Percentiles rank a stretch among this genome's conserved stretches.
These are phyloP conservation scores for Fomitopsis pinicola DNA, from an alignment of 1,284 basidiomycete species.

Conservation along the genomic window DNA sequence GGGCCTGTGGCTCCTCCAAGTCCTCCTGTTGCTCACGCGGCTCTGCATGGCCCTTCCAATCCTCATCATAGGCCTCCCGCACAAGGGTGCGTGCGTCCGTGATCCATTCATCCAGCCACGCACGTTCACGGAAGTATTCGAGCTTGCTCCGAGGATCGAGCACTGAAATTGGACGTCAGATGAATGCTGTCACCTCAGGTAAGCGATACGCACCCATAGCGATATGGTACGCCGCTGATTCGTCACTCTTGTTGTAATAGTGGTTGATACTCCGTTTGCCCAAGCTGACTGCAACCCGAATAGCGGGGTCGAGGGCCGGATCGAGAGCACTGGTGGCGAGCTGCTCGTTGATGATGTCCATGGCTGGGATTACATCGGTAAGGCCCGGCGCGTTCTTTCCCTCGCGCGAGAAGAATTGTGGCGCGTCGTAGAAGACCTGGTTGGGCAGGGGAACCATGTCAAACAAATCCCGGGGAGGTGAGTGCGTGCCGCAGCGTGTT, in stretches of 20 bases:
- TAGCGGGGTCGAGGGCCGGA: not conserved
- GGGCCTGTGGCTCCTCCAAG: no score
- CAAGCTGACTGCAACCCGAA: not conserved
- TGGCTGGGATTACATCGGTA: conserved; percentile 23
- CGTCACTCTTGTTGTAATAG: conserved; percentile 15
- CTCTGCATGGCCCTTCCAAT: not conserved
- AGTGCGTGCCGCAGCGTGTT: no score
- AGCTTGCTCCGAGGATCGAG: not conserved
- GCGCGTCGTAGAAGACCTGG: not conserved
- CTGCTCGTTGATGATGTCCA: conserved; percentile 22
- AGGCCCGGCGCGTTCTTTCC: conserved; percentile 12
- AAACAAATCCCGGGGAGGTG: no score
- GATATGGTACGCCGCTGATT: conserved; percentile 10
- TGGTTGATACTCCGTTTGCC: not conserved
- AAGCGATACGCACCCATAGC: conserved; percentile 12
- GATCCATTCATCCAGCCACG: not conserved
- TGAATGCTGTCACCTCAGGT: no score
- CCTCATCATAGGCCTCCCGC: not conserved
- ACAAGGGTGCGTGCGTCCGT: not conserved
- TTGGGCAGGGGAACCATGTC: no score
- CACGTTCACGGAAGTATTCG: not conserved
- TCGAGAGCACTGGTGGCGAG: conserved; percentile 7
- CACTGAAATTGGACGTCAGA: not conserved
- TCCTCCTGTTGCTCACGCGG: no score
- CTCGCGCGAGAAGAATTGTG: not conserved